Evolutionary conservation across 2,329 filamentous ascomycete species (phyloP), one percentile per base, ranked within the genome.

Genomic region (Mycosphaerelloides madeirae): DNA sequence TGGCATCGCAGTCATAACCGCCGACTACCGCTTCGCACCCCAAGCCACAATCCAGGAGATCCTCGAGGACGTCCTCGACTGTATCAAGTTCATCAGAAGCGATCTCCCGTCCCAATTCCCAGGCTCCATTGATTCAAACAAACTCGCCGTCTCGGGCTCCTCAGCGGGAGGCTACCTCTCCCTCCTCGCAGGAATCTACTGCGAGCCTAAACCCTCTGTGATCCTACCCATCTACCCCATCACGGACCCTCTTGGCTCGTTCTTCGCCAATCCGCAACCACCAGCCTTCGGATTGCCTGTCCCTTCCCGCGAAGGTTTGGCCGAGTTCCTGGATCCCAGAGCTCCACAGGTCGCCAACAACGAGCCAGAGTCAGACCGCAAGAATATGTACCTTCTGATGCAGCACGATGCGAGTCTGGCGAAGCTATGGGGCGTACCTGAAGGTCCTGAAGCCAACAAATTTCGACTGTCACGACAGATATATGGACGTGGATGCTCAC

Each of bases 161-260:
- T 58, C 55, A 5, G 60, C 59, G 29, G 60, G 60, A 16, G 60
- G 60, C 25, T 62, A 62, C 41, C 51, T 63, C 14, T 50, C 60
- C 6, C 47, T 62, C 11, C 53, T 63, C 12, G 54, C 60, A 9
- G 60, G 60, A 2, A 44, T 63, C 11, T 61, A 61, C 42, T 44
- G 50, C 13, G 55, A 62, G n/a, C 60, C 60, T 1, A 62, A 63
- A 43, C 60, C 60, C 1, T 46, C 58, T 16, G 58, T 60, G 16
- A 57, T 63, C 35, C 32, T 58, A 18, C 57, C 60, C 3, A 61
- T 62, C 22, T 63, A 63, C 31, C 59, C 60, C 18, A 63, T 63
- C 33, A 61, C 60, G 12, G 60, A 63, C 48, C 60, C 60, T 1
- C 40, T 62, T 7, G 60, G 60, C 3, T 49, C 45, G 3, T 62